phyloP scores from a whole-genome alignment of 176 grass and related monocot species.

The Tillandsia fasciculata region DNA sequence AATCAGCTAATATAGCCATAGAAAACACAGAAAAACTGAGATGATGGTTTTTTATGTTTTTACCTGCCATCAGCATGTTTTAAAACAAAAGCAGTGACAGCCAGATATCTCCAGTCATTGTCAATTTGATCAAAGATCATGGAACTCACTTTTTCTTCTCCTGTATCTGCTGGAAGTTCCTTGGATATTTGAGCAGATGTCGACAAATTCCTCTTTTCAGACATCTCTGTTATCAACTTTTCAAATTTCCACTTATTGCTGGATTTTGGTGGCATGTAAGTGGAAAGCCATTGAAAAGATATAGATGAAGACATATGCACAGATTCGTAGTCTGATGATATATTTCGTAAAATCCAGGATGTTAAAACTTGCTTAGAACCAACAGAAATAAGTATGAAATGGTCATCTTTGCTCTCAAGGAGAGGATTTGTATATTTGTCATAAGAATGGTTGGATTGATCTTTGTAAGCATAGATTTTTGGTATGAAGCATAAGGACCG shows the following conservation, averaged over 20 bases:
- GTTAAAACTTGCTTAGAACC: conserved; percentile 95
- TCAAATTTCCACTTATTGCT: conserved; percentile 16
- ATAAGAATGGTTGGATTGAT: conserved; percentile 15
- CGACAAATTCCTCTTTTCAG: conserved; percentile 24
- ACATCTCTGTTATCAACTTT: conserved; percentile 16
- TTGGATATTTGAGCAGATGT: conserved; percentile 1
- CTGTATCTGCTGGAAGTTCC: background rate
- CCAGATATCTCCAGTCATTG: conserved; percentile 99
- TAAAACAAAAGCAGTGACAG: conserved; percentile 89
- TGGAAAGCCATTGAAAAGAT: conserved; percentile 90
- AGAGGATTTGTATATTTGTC: conserved; percentile 13
- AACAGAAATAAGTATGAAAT: conserved; percentile 75
- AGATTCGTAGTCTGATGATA: conserved; percentile 12
- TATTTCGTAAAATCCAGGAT: conserved; percentile 67
- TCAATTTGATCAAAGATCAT: conserved; percentile 38
- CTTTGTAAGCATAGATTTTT: conserved; percentile 35
- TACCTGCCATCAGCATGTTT: conserved; percentile 50
- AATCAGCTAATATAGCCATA: background rate
- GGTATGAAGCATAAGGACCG: conserved; percentile 71
- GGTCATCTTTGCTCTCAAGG: conserved; percentile 21
- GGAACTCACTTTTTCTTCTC: conserved; percentile 12
- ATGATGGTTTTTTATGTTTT: conserved; percentile 9
- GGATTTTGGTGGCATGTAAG: conserved; percentile 57
- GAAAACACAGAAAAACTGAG: background rate
- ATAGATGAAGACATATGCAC: conserved; percentile 21